Percentiles rank a stretch among this genome's conserved stretches.
Conservation (phyloP, 345 rosid genomes). For the Kandelia obovata region DNA sequence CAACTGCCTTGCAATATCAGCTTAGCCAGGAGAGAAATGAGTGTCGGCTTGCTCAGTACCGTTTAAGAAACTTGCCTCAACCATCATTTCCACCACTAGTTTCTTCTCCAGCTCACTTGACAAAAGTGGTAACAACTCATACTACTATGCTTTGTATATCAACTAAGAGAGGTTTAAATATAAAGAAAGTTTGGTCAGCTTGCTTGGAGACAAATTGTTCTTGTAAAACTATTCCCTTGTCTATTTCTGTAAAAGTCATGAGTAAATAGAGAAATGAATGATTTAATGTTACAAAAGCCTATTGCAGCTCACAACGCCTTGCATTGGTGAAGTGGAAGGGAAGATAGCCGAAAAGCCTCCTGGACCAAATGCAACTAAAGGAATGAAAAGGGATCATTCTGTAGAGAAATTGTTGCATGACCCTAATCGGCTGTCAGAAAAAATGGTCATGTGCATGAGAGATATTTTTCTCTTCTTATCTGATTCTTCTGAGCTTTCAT, state of each 20-base stretch:
- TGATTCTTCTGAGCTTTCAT: constrained; percentile 61
- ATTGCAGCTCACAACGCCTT: constrained; percentile 20
- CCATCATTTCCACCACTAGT: constrained; percentile 29
- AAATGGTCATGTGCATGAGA: constrained; percentile 92
- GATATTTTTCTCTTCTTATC: constrained; percentile 81
- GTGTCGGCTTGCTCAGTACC: constrained; percentile 63
- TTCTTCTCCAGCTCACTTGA: constrained; percentile 22
- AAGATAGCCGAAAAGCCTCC: constrained; percentile 21
- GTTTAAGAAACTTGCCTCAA: constrained; percentile 40
- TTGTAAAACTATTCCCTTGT: neutral
- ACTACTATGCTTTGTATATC: neutral
- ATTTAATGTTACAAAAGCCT: constrained; percentile 7
- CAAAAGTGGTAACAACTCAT: constrained; percentile 24
- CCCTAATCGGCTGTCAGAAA: constrained; percentile 77
- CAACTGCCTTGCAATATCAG: constrained; percentile 54
- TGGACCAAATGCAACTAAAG: constrained; percentile 13
- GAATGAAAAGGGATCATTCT: constrained; percentile 18
- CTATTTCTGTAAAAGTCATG: constrained; percentile 6
- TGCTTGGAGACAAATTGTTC: neutral
- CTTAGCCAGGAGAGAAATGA: constrained; percentile 82
- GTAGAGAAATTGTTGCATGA: constrained; percentile 66
- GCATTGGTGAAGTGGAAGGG: constrained; percentile 23
- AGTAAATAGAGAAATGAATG: neutral
- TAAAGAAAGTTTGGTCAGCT: neutral
- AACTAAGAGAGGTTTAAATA: neutral